phyloP scores from a whole-genome alignment of 1,284 basidiomycete species.

The Phenoliferia sp. region DNA sequence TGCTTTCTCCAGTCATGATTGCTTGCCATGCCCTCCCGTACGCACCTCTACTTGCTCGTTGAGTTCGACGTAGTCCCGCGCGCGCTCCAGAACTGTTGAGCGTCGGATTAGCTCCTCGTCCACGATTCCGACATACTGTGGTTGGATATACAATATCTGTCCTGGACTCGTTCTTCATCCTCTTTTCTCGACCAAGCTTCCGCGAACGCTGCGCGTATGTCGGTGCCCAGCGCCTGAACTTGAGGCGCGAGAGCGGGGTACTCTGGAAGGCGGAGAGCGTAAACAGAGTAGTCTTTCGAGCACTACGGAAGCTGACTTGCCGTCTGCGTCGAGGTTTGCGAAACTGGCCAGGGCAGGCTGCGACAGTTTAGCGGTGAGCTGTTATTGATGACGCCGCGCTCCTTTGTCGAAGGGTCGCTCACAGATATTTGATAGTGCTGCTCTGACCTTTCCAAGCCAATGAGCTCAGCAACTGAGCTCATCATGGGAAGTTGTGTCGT shows the following conservation, averaged over 20 bases:
- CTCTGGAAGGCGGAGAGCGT: constrained; percentile 8
- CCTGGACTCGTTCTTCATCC: constrained; percentile 12
- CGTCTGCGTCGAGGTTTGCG: background rate
- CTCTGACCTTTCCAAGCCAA: background rate
- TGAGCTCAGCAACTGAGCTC: background rate
- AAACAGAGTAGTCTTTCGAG: background rate
- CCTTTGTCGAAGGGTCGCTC: background rate
- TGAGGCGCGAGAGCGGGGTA: constrained; percentile 17
- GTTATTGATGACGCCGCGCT: too few relatives aligned
- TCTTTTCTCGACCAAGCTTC: constrained; percentile 6
- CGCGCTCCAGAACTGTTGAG: constrained; percentile 30
- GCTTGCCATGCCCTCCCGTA: too few relatives aligned
- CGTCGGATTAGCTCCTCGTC: background rate
- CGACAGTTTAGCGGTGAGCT: too few relatives aligned
- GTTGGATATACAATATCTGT: constrained; percentile 21
- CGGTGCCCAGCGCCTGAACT: constrained; percentile 16
- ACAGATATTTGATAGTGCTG: background rate
- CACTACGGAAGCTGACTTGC: background rate
- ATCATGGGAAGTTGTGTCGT: background rate
- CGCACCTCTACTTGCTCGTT: constrained; percentile 70
- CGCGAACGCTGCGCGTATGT: constrained; percentile 27
- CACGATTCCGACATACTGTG: background rate
- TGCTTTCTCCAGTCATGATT: too few relatives aligned
- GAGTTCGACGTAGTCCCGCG: constrained; percentile 71
- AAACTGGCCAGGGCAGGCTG: too few relatives aligned